A percentile compares a stretch with the other conserved stretches of the same genome.
Evolutionary conservation across 2,329 filamentous ascomycete genomes (phyloP).

Genomic region (Zalaria sp.): DNA sequence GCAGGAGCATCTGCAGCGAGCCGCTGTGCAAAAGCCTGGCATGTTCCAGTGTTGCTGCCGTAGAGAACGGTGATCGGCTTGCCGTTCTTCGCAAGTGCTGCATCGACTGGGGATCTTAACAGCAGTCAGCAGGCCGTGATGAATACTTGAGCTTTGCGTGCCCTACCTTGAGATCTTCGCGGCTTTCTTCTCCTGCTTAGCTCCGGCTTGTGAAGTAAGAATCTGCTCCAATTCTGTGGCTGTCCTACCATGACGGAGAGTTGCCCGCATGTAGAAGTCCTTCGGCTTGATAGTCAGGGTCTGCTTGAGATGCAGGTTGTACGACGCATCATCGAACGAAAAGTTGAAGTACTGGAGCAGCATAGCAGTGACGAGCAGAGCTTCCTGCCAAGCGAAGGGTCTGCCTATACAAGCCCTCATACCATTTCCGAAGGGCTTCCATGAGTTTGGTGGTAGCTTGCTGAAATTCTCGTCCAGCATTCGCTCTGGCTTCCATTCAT

Average conservation of each 20-base stretch:
- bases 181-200: no score
- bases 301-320: conserved; percentile 40
- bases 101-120: not conserved
- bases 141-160: no score
- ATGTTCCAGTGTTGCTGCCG: conserved; percentile 63
- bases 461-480: conserved; percentile 59
- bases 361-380: conserved; percentile 45
- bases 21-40: conserved; percentile 52
- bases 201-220: conserved; percentile 10
- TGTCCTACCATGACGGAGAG: conserved; percentile 36
- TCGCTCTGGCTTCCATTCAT: conserved; percentile 54
- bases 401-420: conserved; percentile 57
- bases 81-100: conserved; percentile 5
- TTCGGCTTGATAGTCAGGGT: conserved; percentile 51
- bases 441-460: conserved; percentile 17
- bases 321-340: conserved; percentile 44
- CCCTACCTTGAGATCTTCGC: no score
- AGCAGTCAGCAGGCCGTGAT: no score
- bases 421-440: conserved; percentile 57
- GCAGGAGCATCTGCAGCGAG: conserved; percentile 44
- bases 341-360: conserved; percentile 62
- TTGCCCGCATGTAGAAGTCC: conserved; percentile 47
- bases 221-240: conserved; percentile 26
- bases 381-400: conserved; percentile 63
- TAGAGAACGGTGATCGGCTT: conserved; percentile 53